Evolutionary conservation across 2,329 filamentous ascomycete genomes (phyloP).

Genomic region (Pseudopithomyces maydicus): DNA sequence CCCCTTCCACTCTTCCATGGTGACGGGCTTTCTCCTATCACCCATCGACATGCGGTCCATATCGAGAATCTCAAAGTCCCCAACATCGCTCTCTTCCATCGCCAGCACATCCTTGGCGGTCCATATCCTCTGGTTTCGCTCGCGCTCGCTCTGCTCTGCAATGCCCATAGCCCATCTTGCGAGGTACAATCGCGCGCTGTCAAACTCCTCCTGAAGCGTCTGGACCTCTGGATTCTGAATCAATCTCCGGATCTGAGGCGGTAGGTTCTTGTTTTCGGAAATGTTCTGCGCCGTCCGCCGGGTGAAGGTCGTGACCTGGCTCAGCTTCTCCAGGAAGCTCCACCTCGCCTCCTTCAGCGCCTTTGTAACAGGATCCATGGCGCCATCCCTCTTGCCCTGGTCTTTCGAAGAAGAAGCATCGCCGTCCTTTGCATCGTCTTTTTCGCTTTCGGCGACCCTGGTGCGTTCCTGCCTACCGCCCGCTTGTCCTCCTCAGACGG

Average conservation of each 20-base stretch:
- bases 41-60: slow-evolving; percentile 75
- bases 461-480: slow-evolving; percentile 73
- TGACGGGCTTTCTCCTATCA: slow-evolving; percentile 78
- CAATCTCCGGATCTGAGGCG: slow-evolving; percentile 82
- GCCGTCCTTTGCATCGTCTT: slow-evolving; percentile 23
- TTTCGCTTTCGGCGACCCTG: slow-evolving; percentile 43
- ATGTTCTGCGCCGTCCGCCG: slow-evolving; percentile 89
- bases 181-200: slow-evolving; percentile 91
- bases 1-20: slow-evolving; percentile 83
- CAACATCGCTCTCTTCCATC: slow-evolving; percentile 91
- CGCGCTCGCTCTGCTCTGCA: slow-evolving; percentile 91
- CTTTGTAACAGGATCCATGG: slow-evolving; percentile 92
- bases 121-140: slow-evolving; percentile 86
- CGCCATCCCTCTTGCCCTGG: slow-evolving; percentile 61
- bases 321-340: slow-evolving; percentile 96
- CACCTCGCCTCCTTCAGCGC: slow-evolving; percentile 93
- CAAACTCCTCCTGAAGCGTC: slow-evolving; percentile 94
- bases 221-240: slow-evolving; percentile 93
- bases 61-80: slow-evolving; percentile 93
- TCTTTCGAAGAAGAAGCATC: slow-evolving; percentile 33
- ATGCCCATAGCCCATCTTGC: slow-evolving; percentile 99
- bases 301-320: slow-evolving; percentile 96
- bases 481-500: slow-evolving; percentile 82
- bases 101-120: slow-evolving; percentile 91
- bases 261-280: slow-evolving; percentile 86